These are phyloP conservation scores for Exophiala sp. DNA, from an alignment of 2,329 filamentous ascomycete genomes.

Conservation along the genomic window DNA sequence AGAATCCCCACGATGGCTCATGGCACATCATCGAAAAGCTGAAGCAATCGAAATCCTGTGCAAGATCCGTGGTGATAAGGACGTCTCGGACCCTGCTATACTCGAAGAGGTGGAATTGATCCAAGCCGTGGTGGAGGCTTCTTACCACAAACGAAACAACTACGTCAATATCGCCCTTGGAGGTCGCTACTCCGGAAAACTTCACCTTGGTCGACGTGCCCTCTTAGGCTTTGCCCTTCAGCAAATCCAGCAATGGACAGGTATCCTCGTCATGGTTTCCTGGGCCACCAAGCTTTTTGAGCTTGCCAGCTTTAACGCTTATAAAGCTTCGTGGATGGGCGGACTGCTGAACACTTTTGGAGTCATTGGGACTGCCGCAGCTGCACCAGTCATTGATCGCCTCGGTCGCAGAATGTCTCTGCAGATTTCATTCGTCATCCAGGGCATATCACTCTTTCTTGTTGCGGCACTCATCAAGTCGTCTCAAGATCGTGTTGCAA, in stretches of 20 bases:
- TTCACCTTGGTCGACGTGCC: conserved; percentile 40
- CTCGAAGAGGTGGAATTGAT: conserved; percentile 39
- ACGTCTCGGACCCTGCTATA: conserved; percentile 34
- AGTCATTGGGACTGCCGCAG: conserved; percentile 29
- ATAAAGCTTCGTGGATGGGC: conserved; percentile 29
- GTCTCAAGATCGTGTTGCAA: conserved; percentile 21
- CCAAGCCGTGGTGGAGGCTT: conserved; percentile 40
- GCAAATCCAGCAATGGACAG: conserved; percentile 45
- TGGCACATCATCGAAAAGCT: conserved; percentile 34
- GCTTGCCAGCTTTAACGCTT: conserved; percentile 26
- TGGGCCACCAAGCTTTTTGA: conserved; percentile 32
- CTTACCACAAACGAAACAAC: conserved; percentile 38
- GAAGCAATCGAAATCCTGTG: conserved; percentile 37
- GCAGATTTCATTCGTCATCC: conserved; percentile 26
- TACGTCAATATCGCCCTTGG: conserved; percentile 41
- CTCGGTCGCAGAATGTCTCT: conserved; percentile 23
- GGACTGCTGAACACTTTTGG: conserved; percentile 29
- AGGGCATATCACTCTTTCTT: conserved; percentile 26
- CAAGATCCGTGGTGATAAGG: conserved; percentile 33
- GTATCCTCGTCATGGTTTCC: conserved; percentile 42
- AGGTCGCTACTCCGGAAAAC: conserved; percentile 35
- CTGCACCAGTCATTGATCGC: conserved; percentile 30
- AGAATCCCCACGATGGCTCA: conserved; percentile 44
- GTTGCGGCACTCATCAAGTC: conserved; percentile 27
- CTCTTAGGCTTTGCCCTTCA: conserved; percentile 42